Evolutionary conservation across 1,139 yeast species (phyloP).

Genomic region (Kodamaea derodonti): DNA sequence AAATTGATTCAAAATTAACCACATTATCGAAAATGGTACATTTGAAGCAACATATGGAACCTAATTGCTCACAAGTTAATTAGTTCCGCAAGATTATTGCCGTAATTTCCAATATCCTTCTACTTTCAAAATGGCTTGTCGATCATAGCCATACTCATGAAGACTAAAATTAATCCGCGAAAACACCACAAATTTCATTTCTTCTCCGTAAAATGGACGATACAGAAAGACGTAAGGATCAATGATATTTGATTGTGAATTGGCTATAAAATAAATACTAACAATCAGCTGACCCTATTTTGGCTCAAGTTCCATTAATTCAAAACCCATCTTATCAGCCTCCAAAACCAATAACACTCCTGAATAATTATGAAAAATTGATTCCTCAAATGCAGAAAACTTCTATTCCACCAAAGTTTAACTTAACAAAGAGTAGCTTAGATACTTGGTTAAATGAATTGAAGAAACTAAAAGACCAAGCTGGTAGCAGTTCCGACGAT

Average conservation of each 20-base stretch:
- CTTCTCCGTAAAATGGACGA: conserved; percentile 15
- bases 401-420: conserved; percentile 39
- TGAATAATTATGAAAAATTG: conserved; percentile 45
- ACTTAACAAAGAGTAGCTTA: conserved; percentile 25
- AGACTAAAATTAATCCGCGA: too few species aligned
- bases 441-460: conserved; percentile 28
- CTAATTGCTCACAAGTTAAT: too few species aligned
- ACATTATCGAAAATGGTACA: too few species aligned
- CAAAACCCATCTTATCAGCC: conserved; percentile 53
- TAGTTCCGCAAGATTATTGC: too few species aligned
- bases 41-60: too few species aligned
- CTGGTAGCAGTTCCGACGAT: conserved; percentile 9
- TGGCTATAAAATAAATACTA: conserved; percentile 3
- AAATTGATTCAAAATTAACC: too few species aligned
- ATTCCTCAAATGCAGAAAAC: conserved; percentile 31
- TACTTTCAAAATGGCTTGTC: too few species aligned
- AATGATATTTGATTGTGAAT: neutral
- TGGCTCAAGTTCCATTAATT: conserved; percentile 56
- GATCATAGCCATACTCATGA: too few species aligned
- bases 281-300: conserved; percentile 43
- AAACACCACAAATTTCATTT: neutral
- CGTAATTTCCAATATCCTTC: too few species aligned
- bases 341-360: conserved; percentile 55
- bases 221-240: conserved; percentile 20
- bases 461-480: conserved; percentile 13